Conservation (phyloP, 2,329 filamentous ascomycete genomes). For the Xylaria multiplex region DNA sequence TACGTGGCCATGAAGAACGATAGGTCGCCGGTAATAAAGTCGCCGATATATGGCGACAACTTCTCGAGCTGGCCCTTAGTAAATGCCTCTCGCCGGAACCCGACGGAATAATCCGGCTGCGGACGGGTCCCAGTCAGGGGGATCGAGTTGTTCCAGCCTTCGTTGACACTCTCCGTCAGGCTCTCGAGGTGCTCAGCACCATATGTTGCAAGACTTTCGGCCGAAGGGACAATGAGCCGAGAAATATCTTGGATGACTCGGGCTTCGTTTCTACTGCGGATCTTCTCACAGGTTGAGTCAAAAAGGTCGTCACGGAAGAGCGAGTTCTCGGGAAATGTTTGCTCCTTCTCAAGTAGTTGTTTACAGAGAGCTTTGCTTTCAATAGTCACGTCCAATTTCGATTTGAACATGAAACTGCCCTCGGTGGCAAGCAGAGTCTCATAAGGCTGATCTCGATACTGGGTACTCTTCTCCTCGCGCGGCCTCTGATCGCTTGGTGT, state of each 20-base stretch:
- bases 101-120: constrained; percentile 57
- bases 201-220: constrained; percentile 48
- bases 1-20: constrained; percentile 58
- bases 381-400: constrained; percentile 46
- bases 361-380: constrained; percentile 46
- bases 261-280: constrained; percentile 51
- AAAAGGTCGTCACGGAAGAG: constrained; percentile 55
- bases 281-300: constrained; percentile 47
- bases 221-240: constrained; percentile 53
- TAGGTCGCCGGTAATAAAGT: constrained; percentile 46
- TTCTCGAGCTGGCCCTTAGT: constrained; percentile 55
- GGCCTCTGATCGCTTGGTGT: constrained; percentile 54
- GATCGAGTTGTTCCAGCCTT: constrained; percentile 55
- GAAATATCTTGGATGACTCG: constrained; percentile 53
- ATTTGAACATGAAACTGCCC: constrained; percentile 54
- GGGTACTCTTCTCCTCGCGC: constrained; percentile 52
- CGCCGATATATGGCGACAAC: constrained; percentile 52
- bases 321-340: constrained; percentile 45
- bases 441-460: constrained; percentile 53
- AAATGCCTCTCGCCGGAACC: constrained; percentile 55
- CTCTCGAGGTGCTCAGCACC: constrained; percentile 46
- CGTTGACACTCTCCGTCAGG: constrained; percentile 55
- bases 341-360: neutral
- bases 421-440: constrained; percentile 50
- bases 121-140: constrained; percentile 46